These are phyloP conservation scores for Sarocladium kiliense DNA, from an alignment of 2,329 filamentous ascomycete genomes.

Conservation along the genomic window DNA sequence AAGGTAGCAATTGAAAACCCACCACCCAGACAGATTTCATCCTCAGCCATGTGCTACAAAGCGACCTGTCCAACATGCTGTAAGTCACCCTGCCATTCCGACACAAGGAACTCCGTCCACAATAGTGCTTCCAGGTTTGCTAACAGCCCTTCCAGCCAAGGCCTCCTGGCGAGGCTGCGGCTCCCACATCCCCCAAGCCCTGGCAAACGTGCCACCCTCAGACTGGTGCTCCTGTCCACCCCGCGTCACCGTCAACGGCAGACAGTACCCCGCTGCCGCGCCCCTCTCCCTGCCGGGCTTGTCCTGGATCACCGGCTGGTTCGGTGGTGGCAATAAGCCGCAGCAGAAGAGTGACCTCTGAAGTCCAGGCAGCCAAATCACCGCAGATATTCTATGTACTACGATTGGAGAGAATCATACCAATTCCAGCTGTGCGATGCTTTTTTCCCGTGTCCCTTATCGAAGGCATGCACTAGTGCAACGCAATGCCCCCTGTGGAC, in stretches of 20 bases:
- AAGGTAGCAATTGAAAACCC: too few relatives aligned
- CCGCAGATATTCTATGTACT: neutral
- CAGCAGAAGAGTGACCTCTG: conserved; percentile 14
- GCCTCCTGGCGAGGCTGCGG: conserved; percentile 46
- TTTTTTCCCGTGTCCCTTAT: neutral
- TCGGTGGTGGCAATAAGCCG: neutral
- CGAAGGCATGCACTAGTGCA: neutral
- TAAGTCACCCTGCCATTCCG: conserved; percentile 18
- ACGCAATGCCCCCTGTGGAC: neutral
- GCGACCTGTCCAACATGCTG: conserved; percentile 37
- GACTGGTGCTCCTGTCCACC: conserved; percentile 45
- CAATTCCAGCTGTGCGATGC: neutral
- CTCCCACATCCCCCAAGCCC: conserved; percentile 38
- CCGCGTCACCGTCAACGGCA: conserved; percentile 36
- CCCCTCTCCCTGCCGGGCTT: conserved; percentile 32
- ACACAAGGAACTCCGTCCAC: neutral
- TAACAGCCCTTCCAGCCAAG: conserved; percentile 30
- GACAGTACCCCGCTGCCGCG: conserved; percentile 40
- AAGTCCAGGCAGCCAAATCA: neutral
- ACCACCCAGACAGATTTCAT: neutral
- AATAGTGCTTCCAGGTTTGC: neutral
- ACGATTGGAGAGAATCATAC: neutral
- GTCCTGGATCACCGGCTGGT: conserved; percentile 28
- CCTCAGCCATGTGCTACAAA: conserved; percentile 34
- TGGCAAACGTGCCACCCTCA: conserved; percentile 36